A percentile compares a stretch with the other conserved stretches of the same genome.
Evolutionary conservation across 2,329 filamentous ascomycete genomes (phyloP).

Genomic region (Colletotrichum sp.): DNA sequence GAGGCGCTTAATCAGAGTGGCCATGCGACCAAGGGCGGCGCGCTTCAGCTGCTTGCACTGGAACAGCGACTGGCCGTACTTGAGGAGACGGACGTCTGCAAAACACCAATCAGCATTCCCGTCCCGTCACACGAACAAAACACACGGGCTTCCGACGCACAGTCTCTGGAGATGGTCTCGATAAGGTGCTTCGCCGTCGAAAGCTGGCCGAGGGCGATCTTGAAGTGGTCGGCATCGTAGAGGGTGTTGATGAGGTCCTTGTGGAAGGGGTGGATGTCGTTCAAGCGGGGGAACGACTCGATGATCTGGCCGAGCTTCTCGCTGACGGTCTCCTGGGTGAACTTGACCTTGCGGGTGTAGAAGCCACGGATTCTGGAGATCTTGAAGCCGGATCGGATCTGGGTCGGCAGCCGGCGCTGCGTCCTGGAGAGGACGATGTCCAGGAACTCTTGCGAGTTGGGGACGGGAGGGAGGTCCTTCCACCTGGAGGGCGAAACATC

Average conservation of each 20-base stretch:
- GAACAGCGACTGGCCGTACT: slow-evolving; percentile 96
- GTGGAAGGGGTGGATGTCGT: slow-evolving; percentile 93
- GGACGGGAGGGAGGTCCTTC: slow-evolving; percentile 86
- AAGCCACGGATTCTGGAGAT: slow-evolving; percentile 73
- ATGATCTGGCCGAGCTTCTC: slow-evolving; percentile 93
- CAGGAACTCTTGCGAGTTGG: slow-evolving; percentile 92
- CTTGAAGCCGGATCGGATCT: slow-evolving; percentile 95
- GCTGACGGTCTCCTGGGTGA: slow-evolving; percentile 93
- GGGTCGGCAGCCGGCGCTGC: slow-evolving; percentile 90
- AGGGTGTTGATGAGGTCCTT: slow-evolving; percentile 92
- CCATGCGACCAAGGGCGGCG: slow-evolving; percentile 96
- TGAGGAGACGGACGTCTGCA: slow-evolving; percentile 71
- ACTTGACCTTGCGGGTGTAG: slow-evolving; percentile 84
- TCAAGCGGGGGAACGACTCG: slow-evolving; percentile 89
- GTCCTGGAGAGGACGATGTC: slow-evolving; percentile 96
- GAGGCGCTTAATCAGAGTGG: slow-evolving; percentile 91
- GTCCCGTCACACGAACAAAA: neutral
- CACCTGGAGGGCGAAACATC: slow-evolving; percentile 39
- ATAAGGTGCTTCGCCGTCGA: slow-evolving; percentile 96
- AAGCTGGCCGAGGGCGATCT: slow-evolving; percentile 93
- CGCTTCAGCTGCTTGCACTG: slow-evolving; percentile 99
- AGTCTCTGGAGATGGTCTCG: slow-evolving; percentile 94
- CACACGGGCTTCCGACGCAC: neutral
- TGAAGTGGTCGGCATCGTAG: slow-evolving; percentile 98
- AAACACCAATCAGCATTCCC: neutral